Evolutionary conservation across 768 basidiomycete genomes (phyloP).

Genomic region (Cystobasidium onofrii): DNA sequence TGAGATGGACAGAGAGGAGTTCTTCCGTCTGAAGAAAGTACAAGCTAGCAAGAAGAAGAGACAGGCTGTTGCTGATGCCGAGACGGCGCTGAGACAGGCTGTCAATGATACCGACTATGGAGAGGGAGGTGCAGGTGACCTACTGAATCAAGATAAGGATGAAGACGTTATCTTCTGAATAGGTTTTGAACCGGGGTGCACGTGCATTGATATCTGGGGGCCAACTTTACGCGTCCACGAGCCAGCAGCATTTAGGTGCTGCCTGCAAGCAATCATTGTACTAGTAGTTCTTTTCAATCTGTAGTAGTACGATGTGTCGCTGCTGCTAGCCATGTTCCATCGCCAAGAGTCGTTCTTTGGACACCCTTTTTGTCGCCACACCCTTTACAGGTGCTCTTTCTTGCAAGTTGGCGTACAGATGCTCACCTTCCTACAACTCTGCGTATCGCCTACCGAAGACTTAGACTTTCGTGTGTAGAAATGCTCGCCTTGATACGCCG

Average conservation of each 20-base stretch:
- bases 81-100: slow-evolving; percentile 31
- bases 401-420: too few relatives aligned
- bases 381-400: not conserved
- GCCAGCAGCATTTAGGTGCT: too few relatives aligned
- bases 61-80: slow-evolving; percentile 35
- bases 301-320: too few relatives aligned
- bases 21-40: slow-evolving; percentile 61
- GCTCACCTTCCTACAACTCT: not conserved
- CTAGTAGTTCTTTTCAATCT: too few relatives aligned
- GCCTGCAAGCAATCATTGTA: too few relatives aligned
- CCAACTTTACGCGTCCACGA: too few relatives aligned
- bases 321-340: not conserved
- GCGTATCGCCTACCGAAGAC: not conserved
- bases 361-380: not conserved
- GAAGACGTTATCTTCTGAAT: slow-evolving; percentile 80
- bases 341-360: not conserved
- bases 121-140: slow-evolving; percentile 48
- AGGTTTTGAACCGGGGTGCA: not conserved
- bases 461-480: too few relatives aligned
- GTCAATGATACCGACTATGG: slow-evolving; percentile 47
- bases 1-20: slow-evolving; percentile 75
- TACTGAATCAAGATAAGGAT: slow-evolving; percentile 72
- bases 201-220: not conserved
- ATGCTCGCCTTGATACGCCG: too few relatives aligned
- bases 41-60: slow-evolving; percentile 42